phyloP scores from a whole-genome alignment of 2,329 filamentous ascomycete genomes.

The Beauveria rudraprayagi region DNA sequence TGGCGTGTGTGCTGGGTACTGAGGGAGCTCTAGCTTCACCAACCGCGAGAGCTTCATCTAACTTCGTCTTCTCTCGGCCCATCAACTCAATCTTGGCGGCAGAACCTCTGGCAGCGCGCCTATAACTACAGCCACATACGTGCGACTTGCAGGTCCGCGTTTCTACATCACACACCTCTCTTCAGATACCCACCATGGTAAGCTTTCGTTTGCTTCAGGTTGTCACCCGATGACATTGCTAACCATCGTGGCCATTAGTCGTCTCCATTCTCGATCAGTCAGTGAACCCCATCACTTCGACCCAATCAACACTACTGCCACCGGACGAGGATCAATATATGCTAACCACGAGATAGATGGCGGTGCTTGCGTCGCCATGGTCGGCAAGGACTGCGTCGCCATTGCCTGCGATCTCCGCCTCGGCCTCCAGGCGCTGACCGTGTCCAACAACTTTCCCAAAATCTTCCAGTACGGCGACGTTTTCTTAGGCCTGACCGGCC shows the following conservation, averaged over 20 bases:
- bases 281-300: slow-evolving; percentile 22
- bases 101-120: background rate
- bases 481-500: slow-evolving; percentile 90
- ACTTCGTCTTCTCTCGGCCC: background rate
- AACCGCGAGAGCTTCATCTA: slow-evolving; percentile 8
- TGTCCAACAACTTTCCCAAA: slow-evolving; percentile 99
- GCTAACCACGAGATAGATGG: slow-evolving; percentile 47
- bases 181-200: slow-evolving; percentile 22
- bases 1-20: background rate
- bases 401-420: slow-evolving; percentile 98
- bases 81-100: background rate
- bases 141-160: background rate
- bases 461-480: slow-evolving; percentile 96
- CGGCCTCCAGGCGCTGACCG: slow-evolving; percentile 89
- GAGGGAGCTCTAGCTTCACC: slow-evolving; percentile 10
- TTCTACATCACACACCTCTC: slow-evolving; percentile 17
- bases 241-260: slow-evolving; percentile 45
- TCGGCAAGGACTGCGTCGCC: slow-evolving; percentile 98
- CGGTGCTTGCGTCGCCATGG: slow-evolving; percentile 96
- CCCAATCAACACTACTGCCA: background rate
- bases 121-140: background rate
- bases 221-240: slow-evolving; percentile 18
- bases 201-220: slow-evolving; percentile 1
- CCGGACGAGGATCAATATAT: background rate
- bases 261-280: slow-evolving; percentile 95